Conservation (phyloP, 208 protist genomes). For the Crithidia bombi region DNA sequence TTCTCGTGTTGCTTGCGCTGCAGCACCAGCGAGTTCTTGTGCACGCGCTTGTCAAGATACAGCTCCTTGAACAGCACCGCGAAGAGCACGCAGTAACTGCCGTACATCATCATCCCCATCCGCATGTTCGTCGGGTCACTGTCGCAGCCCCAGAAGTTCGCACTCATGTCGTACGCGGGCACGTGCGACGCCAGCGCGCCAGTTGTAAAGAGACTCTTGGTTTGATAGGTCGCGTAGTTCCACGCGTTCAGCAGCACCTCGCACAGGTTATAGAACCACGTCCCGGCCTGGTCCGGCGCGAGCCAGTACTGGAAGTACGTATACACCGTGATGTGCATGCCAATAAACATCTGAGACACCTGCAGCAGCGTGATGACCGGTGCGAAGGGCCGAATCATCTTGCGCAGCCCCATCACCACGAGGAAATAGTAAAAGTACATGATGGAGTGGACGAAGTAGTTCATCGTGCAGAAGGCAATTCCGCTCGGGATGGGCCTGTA, state of each 20-base stretch:
- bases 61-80: constrained; percentile 62
- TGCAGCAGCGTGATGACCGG: constrained; percentile 80
- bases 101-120: constrained; percentile 83
- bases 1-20: constrained; percentile 11
- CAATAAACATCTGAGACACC: constrained; percentile 89
- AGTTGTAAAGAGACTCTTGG: constrained; percentile 36
- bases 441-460: constrained; percentile 91
- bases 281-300: constrained; percentile 14
- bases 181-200: constrained; percentile 38
- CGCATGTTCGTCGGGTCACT: constrained; percentile 38
- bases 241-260: constrained; percentile 2
- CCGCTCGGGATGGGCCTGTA: constrained; percentile 40
- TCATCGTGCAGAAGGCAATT: constrained; percentile 89
- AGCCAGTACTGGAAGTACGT: constrained; percentile 42
- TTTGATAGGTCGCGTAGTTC: constrained; percentile 4
- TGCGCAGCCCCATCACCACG: constrained; percentile 50
- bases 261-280: constrained; percentile 19
- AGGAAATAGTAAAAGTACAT: constrained; percentile 95
- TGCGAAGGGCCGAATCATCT: constrained; percentile 63
- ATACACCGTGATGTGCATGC: constrained; percentile 62
- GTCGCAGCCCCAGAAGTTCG: constrained; percentile 43
- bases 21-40: constrained; percentile 27
- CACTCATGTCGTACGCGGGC: constrained; percentile 35
- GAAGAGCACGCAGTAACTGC: constrained; percentile 87
- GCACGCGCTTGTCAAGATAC: constrained; percentile 28